These are phyloP conservation scores for Colletotrichum noveboracense DNA, from an alignment of 2,329 filamentous ascomycete genomes.

Conservation along the genomic window DNA sequence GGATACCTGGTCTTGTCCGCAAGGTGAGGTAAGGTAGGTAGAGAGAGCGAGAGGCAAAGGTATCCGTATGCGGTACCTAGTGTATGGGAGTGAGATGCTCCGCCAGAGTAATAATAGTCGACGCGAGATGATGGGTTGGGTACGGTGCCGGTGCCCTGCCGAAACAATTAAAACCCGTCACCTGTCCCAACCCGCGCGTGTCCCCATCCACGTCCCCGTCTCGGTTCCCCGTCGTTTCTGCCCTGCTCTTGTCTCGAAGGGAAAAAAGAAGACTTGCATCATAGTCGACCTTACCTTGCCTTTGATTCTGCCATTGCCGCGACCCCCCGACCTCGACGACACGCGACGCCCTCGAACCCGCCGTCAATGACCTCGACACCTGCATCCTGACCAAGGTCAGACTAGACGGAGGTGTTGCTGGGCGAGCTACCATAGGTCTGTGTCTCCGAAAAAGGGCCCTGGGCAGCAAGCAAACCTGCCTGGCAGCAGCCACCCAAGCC, in stretches of 20 bases:
- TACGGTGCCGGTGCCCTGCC: conserved; percentile 9
- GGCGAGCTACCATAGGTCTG: conserved; percentile 45
- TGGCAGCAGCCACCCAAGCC: neutral
- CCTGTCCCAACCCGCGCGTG: conserved; percentile 11
- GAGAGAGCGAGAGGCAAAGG: neutral
- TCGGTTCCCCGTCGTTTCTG: neutral
- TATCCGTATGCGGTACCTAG: neutral
- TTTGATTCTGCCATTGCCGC: neutral
- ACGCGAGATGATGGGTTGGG: conserved; percentile 20
- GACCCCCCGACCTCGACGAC: neutral
- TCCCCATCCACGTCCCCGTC: neutral
- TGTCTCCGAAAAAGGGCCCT: conserved; percentile 19
- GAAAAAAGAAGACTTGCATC: neutral
- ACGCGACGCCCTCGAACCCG: neutral
- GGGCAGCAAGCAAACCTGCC: conserved; percentile 4
- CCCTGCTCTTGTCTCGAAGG: neutral
- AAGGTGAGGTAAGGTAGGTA: neutral
- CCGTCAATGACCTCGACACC: conserved; percentile 15
- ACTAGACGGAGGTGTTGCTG: conserved; percentile 26
- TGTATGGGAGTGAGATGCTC: neutral
- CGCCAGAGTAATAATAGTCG: neutral
- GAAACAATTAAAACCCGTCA: conserved; percentile 22
- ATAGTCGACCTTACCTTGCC: neutral
- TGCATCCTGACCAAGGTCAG: conserved; percentile 8
- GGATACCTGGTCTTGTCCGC: neutral